Evolutionary conservation across 208 protist species (phyloP), one percentile per base, ranked within the genome.

Genomic region (Acanthamoeba sp.): DNA sequence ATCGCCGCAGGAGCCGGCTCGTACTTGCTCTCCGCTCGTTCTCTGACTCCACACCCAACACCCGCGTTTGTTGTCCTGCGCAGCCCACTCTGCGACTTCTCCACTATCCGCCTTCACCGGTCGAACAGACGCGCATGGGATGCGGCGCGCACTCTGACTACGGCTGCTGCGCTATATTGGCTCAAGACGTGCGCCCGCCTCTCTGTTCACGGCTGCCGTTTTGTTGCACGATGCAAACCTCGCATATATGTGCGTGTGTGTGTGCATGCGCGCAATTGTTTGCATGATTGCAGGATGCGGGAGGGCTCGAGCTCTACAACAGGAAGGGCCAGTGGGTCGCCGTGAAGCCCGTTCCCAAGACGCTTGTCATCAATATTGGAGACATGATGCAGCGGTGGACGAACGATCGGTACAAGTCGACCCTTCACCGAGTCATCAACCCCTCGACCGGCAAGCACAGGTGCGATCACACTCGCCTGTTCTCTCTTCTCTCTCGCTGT

Each of bases 351-450:
- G 50, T 94, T 0, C 34, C 36, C 24, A 2, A 34, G 9, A 71
- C 90, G 90, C 32, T 94, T 1, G 45, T 94, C 12, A 55, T 94
- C 40, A 94, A 94, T 24, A 62, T 94, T 18, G 90, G 64, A 18
- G 90, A 94, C 38, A 55, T 94, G 90, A 84, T 94, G 90, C 48
- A 80, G 69, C 90, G 90, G 36, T 94, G 90, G 90, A 84, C 90
- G 18, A 94, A 82, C 45, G 90, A 84, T 57, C 32, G 34, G 4
- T 76, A 66, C 27, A 40, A 32, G 66, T 76, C 90, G 29, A 94
- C 90, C 6, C 45, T 84, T 32, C 90, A 94, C 52, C 90, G 90
- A 6, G 90, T 94, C 22, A 55, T 94, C 87, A 93, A 93, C 36
- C 27, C 59, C 4, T 85, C 90, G 42, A 69, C 27, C 1, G 90